Evolutionary conservation across 1,284 basidiomycete species (phyloP).

Genomic region (Tilletiopsis washingtonensis): DNA sequence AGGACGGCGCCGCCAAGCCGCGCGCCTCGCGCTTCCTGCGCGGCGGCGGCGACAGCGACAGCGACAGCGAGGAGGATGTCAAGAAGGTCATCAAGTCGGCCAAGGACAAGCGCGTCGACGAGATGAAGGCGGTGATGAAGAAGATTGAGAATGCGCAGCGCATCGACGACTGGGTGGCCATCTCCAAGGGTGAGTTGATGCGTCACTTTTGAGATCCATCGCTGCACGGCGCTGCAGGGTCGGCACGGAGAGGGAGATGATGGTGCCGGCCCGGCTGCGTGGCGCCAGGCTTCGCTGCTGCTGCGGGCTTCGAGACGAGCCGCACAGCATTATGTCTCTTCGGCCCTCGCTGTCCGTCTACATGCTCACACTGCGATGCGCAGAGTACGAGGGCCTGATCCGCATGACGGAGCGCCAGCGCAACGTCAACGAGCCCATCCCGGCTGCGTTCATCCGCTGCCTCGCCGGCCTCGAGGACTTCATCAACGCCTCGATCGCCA

Average conservation of each 20-base stretch:
- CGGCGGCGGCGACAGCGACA: conserved; percentile 55
- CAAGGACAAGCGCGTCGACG: conserved; percentile 73
- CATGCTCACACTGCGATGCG: no score
- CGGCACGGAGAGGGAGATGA: no score
- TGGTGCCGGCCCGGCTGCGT: no score
- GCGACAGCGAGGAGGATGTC: conserved; percentile 61
- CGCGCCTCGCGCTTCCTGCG: conserved; percentile 45
- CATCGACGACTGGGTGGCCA: conserved; percentile 86
- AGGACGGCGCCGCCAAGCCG: conserved; percentile 3
- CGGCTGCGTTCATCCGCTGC: conserved; percentile 75
- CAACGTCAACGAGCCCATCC: conserved; percentile 72
- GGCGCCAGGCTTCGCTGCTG: no score
- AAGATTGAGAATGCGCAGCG: conserved; percentile 89
- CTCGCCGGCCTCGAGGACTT: conserved; percentile 70
- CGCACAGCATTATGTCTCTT: no score
- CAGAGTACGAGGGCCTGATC: conserved; percentile 92
- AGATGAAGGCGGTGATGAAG: conserved; percentile 80
- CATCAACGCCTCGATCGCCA: conserved; percentile 65
- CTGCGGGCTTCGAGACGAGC: no score
- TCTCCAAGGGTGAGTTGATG: conserved; percentile 64
- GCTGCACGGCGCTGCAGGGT: no score
- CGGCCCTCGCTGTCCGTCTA: no score
- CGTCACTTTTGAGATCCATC: background rate
- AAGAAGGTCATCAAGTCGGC: conserved; percentile 72
- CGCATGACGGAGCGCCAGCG: conserved; percentile 84